Evolutionary conservation across 257 asterid species (phyloP).

Genomic region (Leonotis leonurus): DNA sequence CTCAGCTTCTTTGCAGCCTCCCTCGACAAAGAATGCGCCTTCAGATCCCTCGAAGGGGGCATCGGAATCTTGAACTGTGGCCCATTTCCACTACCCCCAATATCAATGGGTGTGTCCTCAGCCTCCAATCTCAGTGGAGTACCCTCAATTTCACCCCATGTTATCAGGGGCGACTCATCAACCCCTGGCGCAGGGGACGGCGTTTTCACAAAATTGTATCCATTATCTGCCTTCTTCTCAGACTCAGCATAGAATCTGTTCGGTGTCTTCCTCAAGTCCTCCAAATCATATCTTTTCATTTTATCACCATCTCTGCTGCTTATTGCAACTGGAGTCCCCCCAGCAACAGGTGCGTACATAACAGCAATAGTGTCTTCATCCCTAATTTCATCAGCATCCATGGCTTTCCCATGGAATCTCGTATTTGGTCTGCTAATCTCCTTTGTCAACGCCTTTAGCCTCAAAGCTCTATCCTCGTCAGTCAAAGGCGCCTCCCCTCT

Average conservation of each 20-base stretch:
- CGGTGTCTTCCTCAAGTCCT: slow-evolving; percentile 79
- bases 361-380: slow-evolving; percentile 56
- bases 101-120: slow-evolving; percentile 89
- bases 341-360: slow-evolving; percentile 64
- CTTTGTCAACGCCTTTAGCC: slow-evolving; percentile 73
- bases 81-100: slow-evolving; percentile 80
- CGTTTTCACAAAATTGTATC: slow-evolving; percentile 78
- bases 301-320: slow-evolving; percentile 53
- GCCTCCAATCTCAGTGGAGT: slow-evolving; percentile 84
- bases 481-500: slow-evolving; percentile 75
- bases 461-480: slow-evolving; percentile 58
- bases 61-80: slow-evolving; percentile 80
- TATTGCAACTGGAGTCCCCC: slow-evolving; percentile 63
- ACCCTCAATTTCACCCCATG: slow-evolving; percentile 99
- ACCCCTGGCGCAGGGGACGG: slow-evolving; percentile 97
- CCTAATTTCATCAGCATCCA: slow-evolving; percentile 29
- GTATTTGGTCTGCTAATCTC: slow-evolving; percentile 70
- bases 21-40: slow-evolving; percentile 85
- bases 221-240: slow-evolving; percentile 76
- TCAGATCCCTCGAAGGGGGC: slow-evolving; percentile 85
- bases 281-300: slow-evolving; percentile 75
- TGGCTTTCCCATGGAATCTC: slow-evolving; percentile 58
- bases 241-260: slow-evolving; percentile 62
- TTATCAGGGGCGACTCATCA: slow-evolving; percentile 81
- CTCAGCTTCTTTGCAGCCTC: slow-evolving; percentile 82